Percentiles rank a stretch among this genome's conserved stretches.
Evolutionary conservation across 768 basidiomycete species (phyloP).

Genomic region (Auricularia cornea): DNA sequence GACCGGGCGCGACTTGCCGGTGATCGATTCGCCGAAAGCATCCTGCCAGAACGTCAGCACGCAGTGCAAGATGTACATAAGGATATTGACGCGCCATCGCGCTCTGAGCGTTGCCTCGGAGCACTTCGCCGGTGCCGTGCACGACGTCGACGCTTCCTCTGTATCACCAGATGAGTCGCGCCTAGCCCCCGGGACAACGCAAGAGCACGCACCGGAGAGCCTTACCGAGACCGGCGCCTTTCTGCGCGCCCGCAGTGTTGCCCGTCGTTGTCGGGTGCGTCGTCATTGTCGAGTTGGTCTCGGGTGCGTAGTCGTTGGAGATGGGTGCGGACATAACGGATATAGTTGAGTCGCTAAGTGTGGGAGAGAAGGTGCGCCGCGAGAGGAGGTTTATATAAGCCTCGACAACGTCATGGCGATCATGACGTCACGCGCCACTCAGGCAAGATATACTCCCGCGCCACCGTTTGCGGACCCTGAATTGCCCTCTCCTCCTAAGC

Average conservation of each 20-base stretch:
- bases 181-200: background rate
- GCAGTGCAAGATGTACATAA: background rate
- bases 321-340: background rate
- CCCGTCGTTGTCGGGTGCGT: background rate
- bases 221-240: background rate
- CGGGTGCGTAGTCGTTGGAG: background rate
- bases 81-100: background rate
- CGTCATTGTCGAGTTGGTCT: background rate
- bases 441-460: too few species aligned
- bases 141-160: background rate
- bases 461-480: too few species aligned
- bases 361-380: too few species aligned
- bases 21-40: background rate
- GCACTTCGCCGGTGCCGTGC: background rate
- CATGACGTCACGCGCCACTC: too few species aligned
- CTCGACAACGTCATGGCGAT: too few species aligned
- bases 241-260: background rate
- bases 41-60: background rate
- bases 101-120: background rate
- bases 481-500: too few species aligned
- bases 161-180: background rate
- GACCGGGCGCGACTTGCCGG: background rate
- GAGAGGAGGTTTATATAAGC: too few species aligned
- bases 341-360: too few species aligned
- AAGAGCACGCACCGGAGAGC: background rate